Evolutionary conservation across 1,139 yeast genomes (phyloP).

Genomic region (Citeromyces siamensis): DNA sequence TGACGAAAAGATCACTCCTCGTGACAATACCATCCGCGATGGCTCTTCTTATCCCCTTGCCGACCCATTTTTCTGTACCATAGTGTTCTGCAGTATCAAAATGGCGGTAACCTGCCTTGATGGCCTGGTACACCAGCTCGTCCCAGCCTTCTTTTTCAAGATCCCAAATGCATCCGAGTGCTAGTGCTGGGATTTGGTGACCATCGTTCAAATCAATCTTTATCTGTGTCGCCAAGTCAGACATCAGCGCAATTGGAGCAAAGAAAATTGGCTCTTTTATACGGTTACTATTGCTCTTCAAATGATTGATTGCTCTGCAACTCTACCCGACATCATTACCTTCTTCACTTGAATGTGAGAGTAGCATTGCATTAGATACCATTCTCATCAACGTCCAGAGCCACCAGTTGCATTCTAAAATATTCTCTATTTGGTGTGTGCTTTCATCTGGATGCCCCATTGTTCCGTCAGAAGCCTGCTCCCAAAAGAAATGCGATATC

Average conservation of each 20-base stretch:
- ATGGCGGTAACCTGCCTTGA: slow-evolving; percentile 40
- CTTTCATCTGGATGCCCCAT: no score
- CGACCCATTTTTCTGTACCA: slow-evolving; percentile 41
- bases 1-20: slow-evolving; percentile 32
- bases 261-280: no score
- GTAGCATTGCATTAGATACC: background rate
- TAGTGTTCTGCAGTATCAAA: slow-evolving; percentile 50
- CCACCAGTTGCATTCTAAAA: no score
- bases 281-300: no score
- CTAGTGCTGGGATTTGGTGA: slow-evolving; percentile 39
- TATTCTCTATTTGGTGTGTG: no score
- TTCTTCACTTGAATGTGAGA: background rate
- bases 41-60: slow-evolving; percentile 31
- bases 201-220: slow-evolving; percentile 31
- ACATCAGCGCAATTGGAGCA: no score
- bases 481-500: no score
- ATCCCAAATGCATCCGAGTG: slow-evolving; percentile 44
- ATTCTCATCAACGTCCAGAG: background rate
- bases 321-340: background rate
- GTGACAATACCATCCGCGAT: slow-evolving; percentile 29
- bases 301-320: background rate
- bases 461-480: no score
- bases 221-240: background rate
- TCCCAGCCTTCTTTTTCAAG: slow-evolving; percentile 45
- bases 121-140: slow-evolving; percentile 48